Evolutionary conservation across 345 rosid species (phyloP).

Genomic region (Heritiera littoralis): DNA sequence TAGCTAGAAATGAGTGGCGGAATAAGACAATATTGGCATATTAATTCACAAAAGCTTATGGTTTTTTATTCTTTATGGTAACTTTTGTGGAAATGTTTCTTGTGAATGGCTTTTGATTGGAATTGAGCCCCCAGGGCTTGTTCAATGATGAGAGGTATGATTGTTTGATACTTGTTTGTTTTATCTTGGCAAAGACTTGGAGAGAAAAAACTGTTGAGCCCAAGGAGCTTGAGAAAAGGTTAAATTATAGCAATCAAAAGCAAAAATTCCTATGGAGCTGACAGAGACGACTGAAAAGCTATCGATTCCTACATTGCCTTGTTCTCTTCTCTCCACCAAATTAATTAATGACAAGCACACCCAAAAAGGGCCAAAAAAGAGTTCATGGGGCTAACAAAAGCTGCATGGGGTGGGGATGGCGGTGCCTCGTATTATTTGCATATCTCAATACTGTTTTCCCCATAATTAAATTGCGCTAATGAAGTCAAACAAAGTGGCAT

Average conservation of each 20-base stretch:
- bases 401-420: constrained; percentile 5
- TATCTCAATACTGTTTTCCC: neutral
- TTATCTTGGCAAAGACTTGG: constrained; percentile 4
- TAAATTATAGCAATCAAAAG: neutral
- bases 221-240: neutral
- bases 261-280: constrained; percentile 1
- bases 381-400: constrained; percentile 15
- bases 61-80: neutral
- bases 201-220: neutral
- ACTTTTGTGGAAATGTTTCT: neutral
- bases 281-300: constrained; percentile 8
- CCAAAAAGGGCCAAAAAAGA: neutral
- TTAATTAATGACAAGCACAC: too few relatives aligned
- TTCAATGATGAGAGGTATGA: constrained; percentile 18
- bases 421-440: constrained; percentile 6
- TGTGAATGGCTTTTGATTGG: neutral
- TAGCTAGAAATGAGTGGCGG: neutral
- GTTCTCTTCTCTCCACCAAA: neutral
- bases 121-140: neutral
- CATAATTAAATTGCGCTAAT: neutral
- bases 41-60: neutral
- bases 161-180: constrained; percentile 16
- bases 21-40: neutral
- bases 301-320: neutral
- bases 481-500: neutral